Evolutionary conservation across 495 filamentous ascomycete species (phyloP), one percentile per base, ranked within the genome.

Genomic region (Immersiella caudata): DNA sequence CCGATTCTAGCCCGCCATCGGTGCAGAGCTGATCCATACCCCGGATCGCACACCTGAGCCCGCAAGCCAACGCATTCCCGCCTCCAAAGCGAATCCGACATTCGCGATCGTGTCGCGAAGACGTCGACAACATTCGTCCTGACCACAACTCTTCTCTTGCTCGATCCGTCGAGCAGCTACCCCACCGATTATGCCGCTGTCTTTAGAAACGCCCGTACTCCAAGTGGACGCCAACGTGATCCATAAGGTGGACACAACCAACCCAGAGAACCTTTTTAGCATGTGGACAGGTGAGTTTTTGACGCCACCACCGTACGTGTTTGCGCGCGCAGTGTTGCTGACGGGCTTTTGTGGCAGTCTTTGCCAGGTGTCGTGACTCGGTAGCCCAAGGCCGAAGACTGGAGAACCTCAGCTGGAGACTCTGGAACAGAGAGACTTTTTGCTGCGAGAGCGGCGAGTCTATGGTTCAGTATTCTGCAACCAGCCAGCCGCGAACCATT

Each of bases 361-460:
- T 99, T 76, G 94, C 93, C 1, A 91, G 93, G 84, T 97, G 93
- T 79, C 91, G 93, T 71, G 92, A 95, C 68, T 94, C 94, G 65
- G 89, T 99, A 75, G 93, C 97, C 72, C 90, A 97, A 77, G 95
- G 95, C 24, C 88, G 93, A 73, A 85, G 95, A 73, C 82, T 97
- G 67, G 96, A 98, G 76, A 99, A 99, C 79, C 76, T 99, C 29
- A 94, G 90, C 72, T 99, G 95, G 95, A 84, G 95, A 66, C 81
- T 99, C 68, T 99, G 94, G 94, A 96, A 91, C 69, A 87, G 93
- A 60, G 96, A 98, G 76, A 97, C 93, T 9, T 95, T 99, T 70
- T 98, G 95, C 80, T 96, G 94, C 78, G 92, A 93, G 67, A 79
- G 64, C 71, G 72, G 76, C 67, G 75, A 81, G 70, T 63, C 65